These are phyloP conservation scores for Nephelium lappaceum DNA, from an alignment of 345 rosid genomes.

Conservation along the genomic window DNA sequence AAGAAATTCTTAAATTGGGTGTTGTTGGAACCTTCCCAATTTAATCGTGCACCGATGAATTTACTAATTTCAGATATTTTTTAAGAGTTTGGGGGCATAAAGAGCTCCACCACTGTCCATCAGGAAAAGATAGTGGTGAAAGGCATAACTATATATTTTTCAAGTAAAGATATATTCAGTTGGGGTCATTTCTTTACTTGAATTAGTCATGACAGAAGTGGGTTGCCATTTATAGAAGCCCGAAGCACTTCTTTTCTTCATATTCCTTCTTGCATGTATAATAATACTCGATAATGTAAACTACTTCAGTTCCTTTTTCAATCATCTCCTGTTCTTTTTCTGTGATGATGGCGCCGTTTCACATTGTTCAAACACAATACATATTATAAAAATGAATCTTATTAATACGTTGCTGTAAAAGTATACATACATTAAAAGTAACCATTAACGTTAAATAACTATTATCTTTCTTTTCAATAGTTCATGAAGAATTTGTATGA, in stretches of 20 bases:
- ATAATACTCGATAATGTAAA: conserved; percentile 11
- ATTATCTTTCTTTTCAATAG: too few relatives aligned
- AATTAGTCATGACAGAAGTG: conserved; percentile 19
- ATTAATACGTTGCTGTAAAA: too few relatives aligned
- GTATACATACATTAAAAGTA: too few relatives aligned
- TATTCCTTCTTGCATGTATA: conserved; percentile 13
- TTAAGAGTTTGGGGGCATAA: conserved; percentile 25
- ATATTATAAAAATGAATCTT: too few relatives aligned
- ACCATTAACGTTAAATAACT: too few relatives aligned
- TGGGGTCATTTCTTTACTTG: conserved; percentile 12
- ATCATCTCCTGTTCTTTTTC: not conserved
- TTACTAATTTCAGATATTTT: conserved; percentile 9
- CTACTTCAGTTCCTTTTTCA: not conserved
- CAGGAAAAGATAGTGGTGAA: too few relatives aligned
- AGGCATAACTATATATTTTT: too few relatives aligned
- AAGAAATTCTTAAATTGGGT: conserved; percentile 16
- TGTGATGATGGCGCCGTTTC: not conserved
- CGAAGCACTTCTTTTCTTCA: conserved; percentile 15
- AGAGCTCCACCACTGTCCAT: conserved; percentile 23
- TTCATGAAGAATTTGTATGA: too few relatives aligned
- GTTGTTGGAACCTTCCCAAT: not conserved
- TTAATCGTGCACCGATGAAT: not conserved
- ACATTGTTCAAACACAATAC: not conserved
- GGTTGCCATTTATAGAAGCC: conserved; percentile 28
- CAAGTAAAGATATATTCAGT: too few relatives aligned